Evolutionary conservation across 129 eudicot genomes (phyloP).

Genomic region (Silybum marianum): DNA sequence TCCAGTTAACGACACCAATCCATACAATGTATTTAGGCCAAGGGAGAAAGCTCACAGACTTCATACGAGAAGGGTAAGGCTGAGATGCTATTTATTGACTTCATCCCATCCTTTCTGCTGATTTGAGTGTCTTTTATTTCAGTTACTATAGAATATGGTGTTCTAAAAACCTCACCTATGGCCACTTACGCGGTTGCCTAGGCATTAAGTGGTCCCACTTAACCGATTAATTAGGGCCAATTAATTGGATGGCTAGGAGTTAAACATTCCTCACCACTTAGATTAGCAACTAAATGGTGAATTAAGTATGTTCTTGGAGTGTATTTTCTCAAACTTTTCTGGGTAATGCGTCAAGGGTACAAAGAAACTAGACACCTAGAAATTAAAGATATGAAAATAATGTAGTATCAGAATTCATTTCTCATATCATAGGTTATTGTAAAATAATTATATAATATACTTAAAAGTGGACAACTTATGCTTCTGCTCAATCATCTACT

Average conservation of each 20-base stretch:
- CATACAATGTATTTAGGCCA: slow-evolving; percentile 95
- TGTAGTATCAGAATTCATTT: background rate
- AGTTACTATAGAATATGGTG: background rate
- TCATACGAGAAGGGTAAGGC: slow-evolving; percentile 86
- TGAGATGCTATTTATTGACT: background rate
- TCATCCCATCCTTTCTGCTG: background rate
- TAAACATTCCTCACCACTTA: background rate
- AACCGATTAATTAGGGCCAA: background rate
- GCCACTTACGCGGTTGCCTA: background rate
- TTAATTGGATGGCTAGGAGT: background rate
- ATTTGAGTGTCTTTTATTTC: background rate
- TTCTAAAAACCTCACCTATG: background rate
- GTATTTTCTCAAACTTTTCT: background rate
- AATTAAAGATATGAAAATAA: background rate
- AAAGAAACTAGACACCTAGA: background rate
- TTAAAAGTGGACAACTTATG: slow-evolving; percentile 5
- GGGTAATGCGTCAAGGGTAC: background rate
- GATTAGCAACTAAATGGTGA: background rate
- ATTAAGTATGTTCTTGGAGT: background rate
- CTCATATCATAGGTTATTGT: background rate
- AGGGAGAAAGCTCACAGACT: slow-evolving; percentile 94
- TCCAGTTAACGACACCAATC: slow-evolving; percentile 90
- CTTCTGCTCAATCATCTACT: background rate
- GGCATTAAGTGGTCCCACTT: background rate
- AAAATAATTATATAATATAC: slow-evolving; percentile 1